phyloP scores from a whole-genome alignment of 2,329 filamentous ascomycete genomes.

The Penicillium sclerotigenum region DNA sequence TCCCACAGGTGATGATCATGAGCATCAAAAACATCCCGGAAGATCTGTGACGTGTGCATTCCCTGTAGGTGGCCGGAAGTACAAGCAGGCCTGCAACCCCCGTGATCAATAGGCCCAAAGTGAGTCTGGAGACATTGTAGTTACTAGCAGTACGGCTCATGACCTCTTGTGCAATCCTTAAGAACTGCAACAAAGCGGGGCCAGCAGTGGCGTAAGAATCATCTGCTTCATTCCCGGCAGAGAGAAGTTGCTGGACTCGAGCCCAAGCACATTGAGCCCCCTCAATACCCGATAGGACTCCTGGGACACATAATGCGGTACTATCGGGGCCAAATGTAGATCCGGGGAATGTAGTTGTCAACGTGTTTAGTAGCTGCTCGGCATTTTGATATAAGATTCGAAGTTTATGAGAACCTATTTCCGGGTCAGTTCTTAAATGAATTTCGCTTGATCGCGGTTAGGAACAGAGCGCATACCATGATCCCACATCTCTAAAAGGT shows the following conservation, averaged over 20 bases:
- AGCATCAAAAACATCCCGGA: constrained; percentile 44
- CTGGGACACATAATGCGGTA: constrained; percentile 22
- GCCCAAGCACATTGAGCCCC: constrained; percentile 70
- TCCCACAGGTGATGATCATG: constrained; percentile 63
- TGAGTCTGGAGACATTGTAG: constrained; percentile 65
- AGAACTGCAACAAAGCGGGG: constrained; percentile 52
- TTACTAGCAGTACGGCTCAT: constrained; percentile 92
- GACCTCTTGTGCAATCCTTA: constrained; percentile 67
- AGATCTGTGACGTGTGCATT: constrained; percentile 27
- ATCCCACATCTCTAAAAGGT: constrained; percentile 76
- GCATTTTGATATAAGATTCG: constrained; percentile 75
- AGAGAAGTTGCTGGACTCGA: constrained; percentile 27
- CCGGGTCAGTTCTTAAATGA: constrained; percentile 7
- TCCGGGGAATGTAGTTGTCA: constrained; percentile 67
- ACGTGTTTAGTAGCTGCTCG: constrained; percentile 72
- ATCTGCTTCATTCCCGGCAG: constrained; percentile 4
- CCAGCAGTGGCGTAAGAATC: constrained; percentile 21
- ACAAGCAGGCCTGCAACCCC: constrained; percentile 44
- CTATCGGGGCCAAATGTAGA: constrained; percentile 46
- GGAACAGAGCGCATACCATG: constrained; percentile 46
- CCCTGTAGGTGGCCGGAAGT: constrained; percentile 28
- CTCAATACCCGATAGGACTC: constrained; percentile 43
- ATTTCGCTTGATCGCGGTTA: not conserved
- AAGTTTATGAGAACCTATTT: constrained; percentile 52
- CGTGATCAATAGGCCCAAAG: constrained; percentile 37